Evolutionary conservation across 1,139 yeast genomes (phyloP).

Genomic region (Blastobotrys capitulatus): DNA sequence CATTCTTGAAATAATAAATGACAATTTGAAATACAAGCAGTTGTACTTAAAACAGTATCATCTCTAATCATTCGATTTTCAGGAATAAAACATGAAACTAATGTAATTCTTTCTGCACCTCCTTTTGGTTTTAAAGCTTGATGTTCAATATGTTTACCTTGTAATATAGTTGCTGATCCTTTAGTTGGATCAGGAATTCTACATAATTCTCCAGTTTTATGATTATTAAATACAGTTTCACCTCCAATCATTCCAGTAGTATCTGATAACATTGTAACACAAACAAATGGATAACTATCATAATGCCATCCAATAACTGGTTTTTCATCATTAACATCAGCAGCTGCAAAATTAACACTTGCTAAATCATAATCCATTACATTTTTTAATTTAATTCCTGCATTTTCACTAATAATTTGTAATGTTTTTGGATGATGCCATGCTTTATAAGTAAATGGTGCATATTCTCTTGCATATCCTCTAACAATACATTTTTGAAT

Average conservation of each 20-base stretch:
- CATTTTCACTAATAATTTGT: neutral
- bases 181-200: constrained; percentile 2
- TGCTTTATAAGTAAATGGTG: constrained; percentile 4
- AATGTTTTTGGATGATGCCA: constrained; percentile 5
- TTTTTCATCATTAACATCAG: neutral
- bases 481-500: neutral
- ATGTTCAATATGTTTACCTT: constrained; percentile 6
- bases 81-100: constrained; percentile 2
- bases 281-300: constrained; percentile 6
- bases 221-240: constrained; percentile 4
- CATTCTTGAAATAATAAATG: constrained; percentile 4
- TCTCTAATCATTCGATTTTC: neutral
- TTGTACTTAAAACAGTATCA: neutral
- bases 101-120: constrained; percentile 4
- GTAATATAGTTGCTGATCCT: constrained; percentile 4
- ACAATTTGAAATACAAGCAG: constrained; percentile 6
- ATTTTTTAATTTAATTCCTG: constrained; percentile 1
- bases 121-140: constrained; percentile 6
- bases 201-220: neutral
- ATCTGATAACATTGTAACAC: constrained; percentile 4
- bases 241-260: constrained; percentile 7
- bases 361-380: constrained; percentile 5
- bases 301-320: constrained; percentile 6
- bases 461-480: neutral
- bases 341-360: constrained; percentile 5